phyloP scores from a whole-genome alignment of 208 protist species.

The Trypanosomatidae sp. region DNA sequence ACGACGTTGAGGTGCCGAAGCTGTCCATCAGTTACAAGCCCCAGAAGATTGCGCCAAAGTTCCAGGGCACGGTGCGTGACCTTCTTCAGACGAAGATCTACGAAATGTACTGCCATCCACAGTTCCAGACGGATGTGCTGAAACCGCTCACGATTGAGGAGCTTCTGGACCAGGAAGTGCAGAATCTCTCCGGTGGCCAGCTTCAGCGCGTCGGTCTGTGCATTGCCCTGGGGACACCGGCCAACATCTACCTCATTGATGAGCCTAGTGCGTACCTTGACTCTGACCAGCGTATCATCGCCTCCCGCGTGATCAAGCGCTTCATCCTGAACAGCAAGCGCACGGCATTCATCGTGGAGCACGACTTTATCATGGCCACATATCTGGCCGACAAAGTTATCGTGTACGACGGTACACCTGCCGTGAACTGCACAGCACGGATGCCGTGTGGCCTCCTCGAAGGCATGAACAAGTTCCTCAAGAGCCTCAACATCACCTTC shows the following conservation, averaged over 20 bases:
- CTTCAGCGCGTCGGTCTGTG: slow-evolving; percentile 99
- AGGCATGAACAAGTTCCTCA: slow-evolving; percentile 99
- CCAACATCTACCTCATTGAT: slow-evolving; percentile 99
- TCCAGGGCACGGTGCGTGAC: slow-evolving; percentile 95
- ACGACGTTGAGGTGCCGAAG: slow-evolving; percentile 90
- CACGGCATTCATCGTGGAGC: slow-evolving; percentile 99
- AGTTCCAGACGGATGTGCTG: slow-evolving; percentile 99
- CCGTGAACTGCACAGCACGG: slow-evolving; percentile 94
- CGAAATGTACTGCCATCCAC: slow-evolving; percentile 95
- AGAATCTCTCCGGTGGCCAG: slow-evolving; percentile 99
- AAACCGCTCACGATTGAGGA: slow-evolving; percentile 98
- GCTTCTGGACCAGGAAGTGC: slow-evolving; percentile 97
- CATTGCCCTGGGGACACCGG: slow-evolving; percentile 98
- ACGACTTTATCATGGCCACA: slow-evolving; percentile 99
- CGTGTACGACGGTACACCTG: slow-evolving; percentile 98
- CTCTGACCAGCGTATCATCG: slow-evolving; percentile 99
- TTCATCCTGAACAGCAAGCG: slow-evolving; percentile 99
- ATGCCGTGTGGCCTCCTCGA: slow-evolving; percentile 80
- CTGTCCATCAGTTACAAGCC: slow-evolving; percentile 99
- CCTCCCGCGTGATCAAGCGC: slow-evolving; percentile 97
- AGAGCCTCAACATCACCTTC: slow-evolving; percentile 98
- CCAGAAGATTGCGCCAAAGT: slow-evolving; percentile 99
- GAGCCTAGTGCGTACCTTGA: slow-evolving; percentile 99
- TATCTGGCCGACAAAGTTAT: slow-evolving; percentile 99
- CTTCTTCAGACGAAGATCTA: slow-evolving; percentile 98